Conservation (phyloP, 1,139 yeast genomes). For the Wickerhamomyces sp. region DNA sequence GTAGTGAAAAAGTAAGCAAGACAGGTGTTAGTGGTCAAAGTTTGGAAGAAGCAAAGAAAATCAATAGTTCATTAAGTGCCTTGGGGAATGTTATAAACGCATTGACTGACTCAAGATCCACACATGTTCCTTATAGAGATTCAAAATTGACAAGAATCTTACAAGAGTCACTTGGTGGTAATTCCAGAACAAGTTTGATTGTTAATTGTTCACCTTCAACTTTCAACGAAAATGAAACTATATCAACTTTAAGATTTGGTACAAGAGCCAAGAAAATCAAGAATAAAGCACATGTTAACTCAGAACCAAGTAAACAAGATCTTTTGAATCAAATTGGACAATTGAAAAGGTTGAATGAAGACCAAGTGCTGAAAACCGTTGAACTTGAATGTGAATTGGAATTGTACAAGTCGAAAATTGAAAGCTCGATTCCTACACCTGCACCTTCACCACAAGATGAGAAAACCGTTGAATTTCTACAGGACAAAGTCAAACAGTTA, state of each 20-base stretch:
- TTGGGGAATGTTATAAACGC: conserved; percentile 81
- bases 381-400: conserved; percentile 47
- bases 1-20: conserved; percentile 81
- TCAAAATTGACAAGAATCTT: conserved; percentile 78
- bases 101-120: conserved; percentile 61
- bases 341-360: conserved; percentile 43
- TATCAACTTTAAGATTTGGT: conserved; percentile 79
- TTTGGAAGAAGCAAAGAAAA: conserved; percentile 79
- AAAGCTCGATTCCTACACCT: background rate
- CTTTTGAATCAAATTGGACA: conserved; percentile 44
- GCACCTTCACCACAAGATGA: background rate
- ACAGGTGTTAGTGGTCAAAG: conserved; percentile 76
- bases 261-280: conserved; percentile 68
- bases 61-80: conserved; percentile 72
- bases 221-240: conserved; percentile 59
- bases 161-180: conserved; percentile 86
- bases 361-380: conserved; percentile 37
- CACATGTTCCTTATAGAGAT: conserved; percentile 76
- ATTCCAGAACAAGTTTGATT: conserved; percentile 74
- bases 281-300: conserved; percentile 64
- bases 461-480: conserved; percentile 7
- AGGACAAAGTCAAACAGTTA: conserved; percentile 12
- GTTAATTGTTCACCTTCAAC: conserved; percentile 73
- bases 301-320: conserved; percentile 58
- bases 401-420: conserved; percentile 41